Evolutionary conservation across 148 eudicot species (phyloP), one percentile per base, ranked within the genome.

Genomic region (Pouteria glomerata): DNA sequence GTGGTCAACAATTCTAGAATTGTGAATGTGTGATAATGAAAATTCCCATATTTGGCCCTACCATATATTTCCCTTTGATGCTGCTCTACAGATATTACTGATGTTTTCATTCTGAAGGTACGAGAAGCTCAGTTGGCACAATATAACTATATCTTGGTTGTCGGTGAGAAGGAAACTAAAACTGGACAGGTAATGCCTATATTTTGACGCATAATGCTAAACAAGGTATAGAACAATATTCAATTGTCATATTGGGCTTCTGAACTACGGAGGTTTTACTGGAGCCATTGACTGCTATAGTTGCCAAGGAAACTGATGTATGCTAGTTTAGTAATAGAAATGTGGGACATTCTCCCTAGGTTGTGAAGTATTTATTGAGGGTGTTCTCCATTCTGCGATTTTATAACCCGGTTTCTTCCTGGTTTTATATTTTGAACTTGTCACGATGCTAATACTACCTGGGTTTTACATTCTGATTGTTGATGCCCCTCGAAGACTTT

Each of bases 101-200:
- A n/a, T 74, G 29, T 4, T 65, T 56, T 57, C 27, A 12, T 37
- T 66, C 15, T 81, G 77, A 73, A 95, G 97, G 93, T 95, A 45
- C 72, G 94, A 45, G 99, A 95, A 83, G 99, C 97, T 73, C 97
- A 91, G 76, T 11, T 91, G 72, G 89, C 92, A 6, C 96, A 92
- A 66, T 95, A 92, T 79, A 95, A 95, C 87, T 92, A 88, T 58
- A 96, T 96, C 68, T 79, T 96, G 73, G 99, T 96, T 3, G 99
- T 96, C 63, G 99, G 99, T 23, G 97, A 96, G 83, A 83, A 81
- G 68, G 97, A 96, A 73, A 86, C 85, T 19, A 83, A 78, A 68
- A 85, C 21, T 59, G 76, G 74, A 61, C 62, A 82, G 86, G 87
- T 78, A 23, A 19, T 31, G 41, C 27, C 16, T 44, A 42, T 68